Conservation (phyloP, 1,284 basidiomycete species). For the Pyrrhoderma lamaoense region DNA sequence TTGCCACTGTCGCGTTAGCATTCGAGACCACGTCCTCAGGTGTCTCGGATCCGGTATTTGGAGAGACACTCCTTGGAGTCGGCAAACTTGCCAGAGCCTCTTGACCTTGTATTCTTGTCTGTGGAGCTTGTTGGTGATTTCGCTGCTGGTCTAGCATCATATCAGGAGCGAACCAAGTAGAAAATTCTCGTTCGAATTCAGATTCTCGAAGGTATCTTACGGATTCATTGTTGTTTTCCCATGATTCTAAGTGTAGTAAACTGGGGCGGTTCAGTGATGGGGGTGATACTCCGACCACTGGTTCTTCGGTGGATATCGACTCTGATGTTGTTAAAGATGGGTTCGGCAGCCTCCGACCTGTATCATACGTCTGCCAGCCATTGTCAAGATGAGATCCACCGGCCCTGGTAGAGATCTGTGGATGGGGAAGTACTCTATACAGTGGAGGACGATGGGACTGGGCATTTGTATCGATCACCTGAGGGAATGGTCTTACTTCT, state of each 20-base stretch:
- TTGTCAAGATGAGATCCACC: no score
- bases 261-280: no score
- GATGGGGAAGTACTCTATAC: not conserved
- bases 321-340: no score
- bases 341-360: no score
- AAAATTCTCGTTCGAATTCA: slow-evolving; percentile 4
- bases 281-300: no score
- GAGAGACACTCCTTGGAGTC: slow-evolving; percentile 15
- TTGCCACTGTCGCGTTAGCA: not conserved
- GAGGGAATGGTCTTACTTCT: no score
- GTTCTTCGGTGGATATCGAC: no score
- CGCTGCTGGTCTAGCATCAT: not conserved
- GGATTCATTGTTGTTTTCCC: not conserved
- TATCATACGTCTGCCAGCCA: no score
- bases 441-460: not conserved
- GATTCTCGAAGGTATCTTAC: not conserved
- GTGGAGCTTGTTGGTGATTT: not conserved
- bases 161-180: not conserved
- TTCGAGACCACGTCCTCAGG: no score
- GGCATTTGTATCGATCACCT: not conserved
- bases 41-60: not conserved
- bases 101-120: not conserved
- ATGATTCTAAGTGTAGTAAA: no score
- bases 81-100: slow-evolving; percentile 12
- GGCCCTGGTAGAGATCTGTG: not conserved